Evolutionary conservation across 768 basidiomycete species (phyloP), one percentile per base, ranked within the genome.

Genomic region (Mycena metata): DNA sequence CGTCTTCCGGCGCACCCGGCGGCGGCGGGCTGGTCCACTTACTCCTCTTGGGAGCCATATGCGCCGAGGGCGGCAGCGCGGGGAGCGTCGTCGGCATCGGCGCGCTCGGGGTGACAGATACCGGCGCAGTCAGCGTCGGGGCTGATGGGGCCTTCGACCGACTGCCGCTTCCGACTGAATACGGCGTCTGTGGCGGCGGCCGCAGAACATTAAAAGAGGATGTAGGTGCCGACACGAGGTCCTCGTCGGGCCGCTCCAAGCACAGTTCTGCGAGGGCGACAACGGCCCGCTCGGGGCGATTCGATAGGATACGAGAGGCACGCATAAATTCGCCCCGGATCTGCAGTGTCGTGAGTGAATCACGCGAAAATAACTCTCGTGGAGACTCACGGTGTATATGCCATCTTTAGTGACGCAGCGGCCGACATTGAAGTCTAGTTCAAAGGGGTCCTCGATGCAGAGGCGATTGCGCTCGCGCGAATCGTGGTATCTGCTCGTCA

Each of bases 311-410:
- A 62, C 96, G 87, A 24, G 92, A 90, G 6, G 96, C 97, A 41
- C 97, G 91, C 95, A 97, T 97, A 78, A 99, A 97, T 82, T 99
- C 97, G 11, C 97, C 96, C 16, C 97, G 96, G 75, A 99, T 96
- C 96, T 98, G 72, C 10, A 50, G 64, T 57, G 74, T 42, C 70
- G 71, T 57, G 24, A 69, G 51, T 46, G 30, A 41, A 39, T 13
- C 12, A 9, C 19, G 55, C 9, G 49, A 30, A 51, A 51, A 60
- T 30, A 39, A 57, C 45, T 41, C 30, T 49, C 39, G 49, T 54
- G 36, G 39, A 42, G 23, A 77, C 88, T 74, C 75, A 96, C 96
- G 46, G 94, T 95, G 75, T 98, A 98, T 62, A 99, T 84, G 3
- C 97, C 97, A 77, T 99, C 97, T 75, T 91, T 93, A 19, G 97